phyloP scores from a whole-genome alignment of 352 stramenopile genomes.

The Pythium angustatum region DNA sequence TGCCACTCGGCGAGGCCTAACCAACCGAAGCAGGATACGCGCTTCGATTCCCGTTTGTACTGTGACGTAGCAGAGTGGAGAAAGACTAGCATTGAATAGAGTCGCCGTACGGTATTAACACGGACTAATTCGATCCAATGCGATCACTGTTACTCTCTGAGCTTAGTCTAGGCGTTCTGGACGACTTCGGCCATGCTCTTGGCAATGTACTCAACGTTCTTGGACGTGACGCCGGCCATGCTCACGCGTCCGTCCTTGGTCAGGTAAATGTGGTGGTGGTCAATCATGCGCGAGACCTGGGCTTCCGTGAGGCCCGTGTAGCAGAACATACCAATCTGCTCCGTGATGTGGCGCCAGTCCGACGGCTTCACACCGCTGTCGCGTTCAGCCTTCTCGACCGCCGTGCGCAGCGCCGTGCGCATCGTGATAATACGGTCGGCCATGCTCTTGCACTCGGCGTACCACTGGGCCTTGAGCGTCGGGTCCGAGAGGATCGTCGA shows the following conservation, averaged over 20 bases:
- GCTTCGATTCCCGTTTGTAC: too few species aligned
- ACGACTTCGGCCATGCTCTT: conserved; percentile 94
- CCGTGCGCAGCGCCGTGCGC: conserved; percentile 81
- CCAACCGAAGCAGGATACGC: too few species aligned
- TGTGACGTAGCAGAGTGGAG: too few species aligned
- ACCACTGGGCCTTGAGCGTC: conserved; percentile 92
- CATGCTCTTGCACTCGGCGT: conserved; percentile 96
- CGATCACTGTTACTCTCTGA: too few species aligned
- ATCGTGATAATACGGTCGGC: conserved; percentile 96
- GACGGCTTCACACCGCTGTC: conserved; percentile 70
- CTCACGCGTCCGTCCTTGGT: conserved; percentile 98
- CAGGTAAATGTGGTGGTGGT: conserved; percentile 98
- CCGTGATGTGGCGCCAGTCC: conserved; percentile 98
- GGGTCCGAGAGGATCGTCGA: conserved; percentile 94
- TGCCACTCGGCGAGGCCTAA: too few species aligned
- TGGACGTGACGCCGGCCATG: conserved; percentile 96
- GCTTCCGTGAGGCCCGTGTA: conserved; percentile 96
- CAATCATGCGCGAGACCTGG: conserved; percentile 93
- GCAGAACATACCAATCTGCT: conserved; percentile 99
- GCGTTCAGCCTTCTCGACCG: conserved; percentile 81
- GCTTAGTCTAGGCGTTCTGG: conserved; percentile 76
- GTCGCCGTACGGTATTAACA: too few species aligned
- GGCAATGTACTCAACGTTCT: conserved; percentile 97
- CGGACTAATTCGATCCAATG: too few species aligned
- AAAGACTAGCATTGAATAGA: too few species aligned